Evolutionary conservation across 257 asterid species (phyloP).

Genomic region (Osmanthus fragrans): DNA sequence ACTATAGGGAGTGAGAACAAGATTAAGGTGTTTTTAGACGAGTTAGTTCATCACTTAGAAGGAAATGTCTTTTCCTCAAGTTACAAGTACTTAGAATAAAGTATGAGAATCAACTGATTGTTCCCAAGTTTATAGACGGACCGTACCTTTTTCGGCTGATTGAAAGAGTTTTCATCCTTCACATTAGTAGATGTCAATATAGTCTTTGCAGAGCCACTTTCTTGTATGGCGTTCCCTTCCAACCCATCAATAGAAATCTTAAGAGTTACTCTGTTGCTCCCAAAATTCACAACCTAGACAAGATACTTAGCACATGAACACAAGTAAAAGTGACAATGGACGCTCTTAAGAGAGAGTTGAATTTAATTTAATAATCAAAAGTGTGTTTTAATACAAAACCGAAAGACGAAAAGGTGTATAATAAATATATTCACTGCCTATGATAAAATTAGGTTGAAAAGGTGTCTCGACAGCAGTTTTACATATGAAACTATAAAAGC

Average conservation of each 20-base stretch:
- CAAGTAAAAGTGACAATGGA: neutral
- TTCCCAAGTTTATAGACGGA: neutral
- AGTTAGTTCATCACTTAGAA: neutral
- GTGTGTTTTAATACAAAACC: too few relatives aligned
- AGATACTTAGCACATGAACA: neutral
- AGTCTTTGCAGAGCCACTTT: constrained; percentile 52
- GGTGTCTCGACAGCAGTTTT: too few relatives aligned
- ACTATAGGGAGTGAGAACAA: too few relatives aligned
- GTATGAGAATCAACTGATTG: neutral
- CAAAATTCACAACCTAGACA: constrained; percentile 69
- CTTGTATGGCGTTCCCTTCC: constrained; percentile 39
- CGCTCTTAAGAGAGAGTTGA: neutral
- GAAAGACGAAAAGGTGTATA: too few relatives aligned
- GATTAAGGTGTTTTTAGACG: neutral
- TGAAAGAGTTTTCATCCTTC: constrained; percentile 82
- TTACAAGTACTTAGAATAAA: neutral
- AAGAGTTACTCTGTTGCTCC: constrained; percentile 46
- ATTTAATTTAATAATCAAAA: too few relatives aligned
- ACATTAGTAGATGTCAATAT: constrained; percentile 54
- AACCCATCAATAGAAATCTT: constrained; percentile 47
- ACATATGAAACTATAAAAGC: too few relatives aligned
- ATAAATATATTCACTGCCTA: too few relatives aligned
- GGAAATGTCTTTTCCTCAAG: neutral
- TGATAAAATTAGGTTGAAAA: too few relatives aligned
- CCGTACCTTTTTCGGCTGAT: constrained; percentile 61